Percentiles rank a stretch among this genome's conserved stretches.
These are phyloP conservation scores for Lachancea meyersii DNA, from an alignment of 805 yeast species.

Conservation along the genomic window DNA sequence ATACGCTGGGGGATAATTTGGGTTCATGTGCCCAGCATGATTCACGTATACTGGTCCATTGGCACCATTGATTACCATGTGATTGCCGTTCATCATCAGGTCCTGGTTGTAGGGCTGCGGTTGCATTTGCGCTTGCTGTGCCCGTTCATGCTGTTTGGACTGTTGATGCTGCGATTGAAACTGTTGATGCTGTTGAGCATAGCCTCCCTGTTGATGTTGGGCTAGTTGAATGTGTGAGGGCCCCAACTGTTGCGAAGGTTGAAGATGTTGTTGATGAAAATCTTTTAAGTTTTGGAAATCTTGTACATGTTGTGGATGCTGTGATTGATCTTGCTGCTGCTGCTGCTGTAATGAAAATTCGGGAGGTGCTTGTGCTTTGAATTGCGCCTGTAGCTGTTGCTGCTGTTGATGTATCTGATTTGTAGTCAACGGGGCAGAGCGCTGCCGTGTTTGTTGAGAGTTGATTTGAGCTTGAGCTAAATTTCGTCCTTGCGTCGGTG, in stretches of 20 bases:
- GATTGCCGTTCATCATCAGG: constrained; percentile 1
- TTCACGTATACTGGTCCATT: constrained; percentile 5
- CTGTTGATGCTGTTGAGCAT: constrained; percentile 1
- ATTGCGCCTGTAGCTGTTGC: constrained; percentile 23
- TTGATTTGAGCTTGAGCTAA: constrained; percentile 5
- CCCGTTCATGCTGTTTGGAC: background rate
- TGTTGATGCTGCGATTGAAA: constrained; percentile 1
- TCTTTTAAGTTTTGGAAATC: no score
- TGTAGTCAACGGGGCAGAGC: background rate
- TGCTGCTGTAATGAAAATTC: constrained; percentile 7
- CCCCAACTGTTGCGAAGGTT: constrained; percentile 10
- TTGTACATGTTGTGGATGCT: constrained; percentile 45
- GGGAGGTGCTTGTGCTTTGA: constrained; percentile 10
- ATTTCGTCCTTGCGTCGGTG: constrained; percentile 2
- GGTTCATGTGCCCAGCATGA: background rate
- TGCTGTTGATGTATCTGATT: constrained; percentile 9
- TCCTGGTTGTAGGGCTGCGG: background rate
- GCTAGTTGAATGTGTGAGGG: constrained; percentile 10
- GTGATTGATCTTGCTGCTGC: constrained; percentile 15
- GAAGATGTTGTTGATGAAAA: constrained; percentile 41
- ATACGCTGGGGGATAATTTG: constrained; percentile 2
- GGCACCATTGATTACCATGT: constrained; percentile 1
- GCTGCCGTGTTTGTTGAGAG: constrained; percentile 5
- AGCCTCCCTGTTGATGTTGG: constrained; percentile 13
- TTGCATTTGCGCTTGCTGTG: constrained; percentile 10